phyloP scores from a whole-genome alignment of 2,329 filamentous ascomycete species.

The Chalara sp. region DNA sequence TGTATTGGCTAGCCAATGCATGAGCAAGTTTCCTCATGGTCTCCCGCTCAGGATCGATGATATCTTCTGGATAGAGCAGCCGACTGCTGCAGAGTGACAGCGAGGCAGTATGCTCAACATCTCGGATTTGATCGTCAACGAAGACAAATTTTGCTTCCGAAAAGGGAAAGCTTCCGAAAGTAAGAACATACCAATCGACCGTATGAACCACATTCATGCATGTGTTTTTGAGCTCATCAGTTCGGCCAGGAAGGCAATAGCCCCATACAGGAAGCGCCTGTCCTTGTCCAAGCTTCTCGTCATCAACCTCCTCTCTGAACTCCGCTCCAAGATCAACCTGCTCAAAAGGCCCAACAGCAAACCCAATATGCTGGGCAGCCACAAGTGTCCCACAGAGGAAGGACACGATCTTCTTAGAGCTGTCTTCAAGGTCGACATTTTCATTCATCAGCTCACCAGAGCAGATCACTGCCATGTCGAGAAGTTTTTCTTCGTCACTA shows the following conservation, averaged over 20 bases:
- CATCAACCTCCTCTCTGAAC: conserved; percentile 83
- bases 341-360: conserved; percentile 91
- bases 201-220: conserved; percentile 79
- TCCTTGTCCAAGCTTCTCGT: conserved; percentile 73
- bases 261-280: conserved; percentile 85
- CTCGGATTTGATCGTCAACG: conserved; percentile 76
- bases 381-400: conserved; percentile 73
- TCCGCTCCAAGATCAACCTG: conserved; percentile 76
- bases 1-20: conserved; percentile 85
- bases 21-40: conserved; percentile 76
- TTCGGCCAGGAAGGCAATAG: conserved; percentile 81
- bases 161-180: conserved; percentile 83
- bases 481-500: conserved; percentile 72
- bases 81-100: conserved; percentile 83
- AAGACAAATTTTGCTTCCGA: conserved; percentile 90
- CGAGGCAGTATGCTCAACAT: conserved; percentile 72
- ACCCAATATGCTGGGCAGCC: conserved; percentile 83
- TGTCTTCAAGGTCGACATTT: conserved; percentile 65
- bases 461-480: conserved; percentile 87
- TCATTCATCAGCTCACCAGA: conserved; percentile 87
- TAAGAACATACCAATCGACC: conserved; percentile 85
- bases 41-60: conserved; percentile 79
- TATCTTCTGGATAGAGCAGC: conserved; percentile 74
- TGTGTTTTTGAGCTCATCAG: conserved; percentile 78
- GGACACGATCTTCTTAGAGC: conserved; percentile 78